Evolutionary conservation across 2,329 filamentous ascomycete genomes (phyloP), one percentile per base, ranked within the genome.

Genomic region (Stenocarpella maydis): DNA sequence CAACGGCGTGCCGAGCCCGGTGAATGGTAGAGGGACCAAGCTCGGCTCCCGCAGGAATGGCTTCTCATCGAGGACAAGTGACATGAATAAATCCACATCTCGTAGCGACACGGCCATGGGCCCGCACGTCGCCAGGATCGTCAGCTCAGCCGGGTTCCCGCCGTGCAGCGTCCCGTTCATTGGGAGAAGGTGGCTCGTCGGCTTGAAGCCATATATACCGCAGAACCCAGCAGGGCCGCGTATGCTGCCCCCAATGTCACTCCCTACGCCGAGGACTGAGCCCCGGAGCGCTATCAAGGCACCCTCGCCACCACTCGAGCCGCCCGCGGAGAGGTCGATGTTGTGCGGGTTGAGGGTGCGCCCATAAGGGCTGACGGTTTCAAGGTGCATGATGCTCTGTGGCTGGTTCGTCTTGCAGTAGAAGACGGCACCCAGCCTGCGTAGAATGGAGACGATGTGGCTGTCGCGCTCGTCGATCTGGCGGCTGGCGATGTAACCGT

Each of bases 351-450:
- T 92, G 3, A 91, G 78, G 0, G 87, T 88, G 41, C 87, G 83
- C 1, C 89, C 90, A 68, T 86, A 89, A 24, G 91, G 77, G 74
- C 90, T 91, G 49, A 85, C 83, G 3, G 84, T 87, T 74, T 92
- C 90, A 45, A 90, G 76, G 19, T 83, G 82, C 76, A 83, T 83
- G 58, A 89, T 79, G 0, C 82, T 85, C 73, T 89, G 87, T 0
- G 91, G 90, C 7, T 92, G 84, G 67, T 91, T 92, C 0, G 91
- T 92, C 77, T 92, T 92, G 69, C 87, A 86, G 74, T 90, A 89
- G 55, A 89, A 82, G 1, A 92, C 83, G 1, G 90, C 90, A 1
- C 90, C 91, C 0, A 88, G 81, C 19, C 80, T 80, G 45, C 85
- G 80, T 12, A 92, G 78, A 1, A 91, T 80, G 0, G 84, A 81